Conservation (phyloP, 495 filamentous ascomycete species). For the Aspergillus haitiensis region DNA sequence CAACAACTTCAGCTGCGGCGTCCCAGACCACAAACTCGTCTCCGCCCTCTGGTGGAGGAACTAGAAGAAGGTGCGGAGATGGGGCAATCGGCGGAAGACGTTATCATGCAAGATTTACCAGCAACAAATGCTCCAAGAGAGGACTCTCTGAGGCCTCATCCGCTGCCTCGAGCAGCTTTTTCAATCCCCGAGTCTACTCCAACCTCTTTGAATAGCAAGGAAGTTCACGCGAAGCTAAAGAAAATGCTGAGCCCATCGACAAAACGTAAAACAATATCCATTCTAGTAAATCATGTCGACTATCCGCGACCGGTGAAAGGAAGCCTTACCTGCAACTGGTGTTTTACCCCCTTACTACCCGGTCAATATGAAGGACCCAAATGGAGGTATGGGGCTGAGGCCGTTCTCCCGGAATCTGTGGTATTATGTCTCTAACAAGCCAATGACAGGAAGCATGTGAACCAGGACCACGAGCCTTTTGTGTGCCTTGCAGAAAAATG, state of each 20-base stretch:
- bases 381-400: conserved; percentile 2
- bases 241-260: neutral
- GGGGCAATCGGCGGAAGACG: no score
- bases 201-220: conserved; percentile 5
- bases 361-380: neutral
- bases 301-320: conserved; percentile 7
- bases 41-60: neutral
- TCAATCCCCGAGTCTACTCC: conserved; percentile 3
- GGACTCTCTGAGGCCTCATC: no score
- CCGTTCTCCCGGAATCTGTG: neutral
- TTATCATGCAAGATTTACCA: no score
- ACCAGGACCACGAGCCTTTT: conserved; percentile 6
- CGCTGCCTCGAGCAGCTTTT: neutral
- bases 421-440: neutral
- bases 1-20: neutral
- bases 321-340: conserved; percentile 9
- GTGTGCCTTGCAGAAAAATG: conserved; percentile 10
- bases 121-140: no score
- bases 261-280: neutral
- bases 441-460: neutral
- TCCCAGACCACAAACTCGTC: neutral
- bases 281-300: neutral
- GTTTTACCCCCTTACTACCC: neutral
- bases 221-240: neutral
- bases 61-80: neutral